Evolutionary conservation across 1,284 basidiomycete species (phyloP), one percentile per base, ranked within the genome.

Genomic region (Golubevia sp.): DNA sequence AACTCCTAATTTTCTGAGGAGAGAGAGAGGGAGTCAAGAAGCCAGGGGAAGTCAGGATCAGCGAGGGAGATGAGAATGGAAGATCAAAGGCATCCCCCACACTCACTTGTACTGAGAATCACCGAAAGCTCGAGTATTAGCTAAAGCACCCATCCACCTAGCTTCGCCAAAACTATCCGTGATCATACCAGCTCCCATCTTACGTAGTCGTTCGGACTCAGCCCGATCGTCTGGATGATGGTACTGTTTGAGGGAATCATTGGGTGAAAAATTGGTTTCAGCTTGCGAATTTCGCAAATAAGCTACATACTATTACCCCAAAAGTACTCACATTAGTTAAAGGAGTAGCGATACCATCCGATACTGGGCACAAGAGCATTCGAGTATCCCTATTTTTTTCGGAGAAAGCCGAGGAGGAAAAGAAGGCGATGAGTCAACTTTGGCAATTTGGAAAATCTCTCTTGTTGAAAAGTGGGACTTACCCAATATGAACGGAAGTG

Each of bases 81-180:
- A 25, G 30, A 58, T 7, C 56, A 23, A 3, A 38, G 6, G 3
- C 18, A 49, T 1, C 21, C 4, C 44, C 71, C 52, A 76, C 3
- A 71, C 71, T 50, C 71, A 89, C 83, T 97, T 98, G 86, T 89
- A 98, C 66, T 90, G 88, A 34, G 93, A 88, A 79, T 99, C 97
- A 30, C 96, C 96, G 59, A 99, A 88, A 89, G 92, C 91, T 82
- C 96, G 86, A 7, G 97, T 98, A 76, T 98, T 99, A 52, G 91
- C 93, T 21, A 99, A 86, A 1, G 91, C 92, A 6, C 96, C 96
- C 91, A 97, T 97, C 94, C 94, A 98, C 50, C 94, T 87, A 50
- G 91, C 90, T 86, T 99, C 96, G 34, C 97, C 96, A 78, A 94
- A 99, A 2, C 92, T 94, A 83, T 99, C 96, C 3, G 93, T 92